Evolutionary conservation across 176 grass and related monocot genomes (phyloP), one percentile per base, ranked within the genome.

Genomic region (Saccharum officinarum): DNA sequence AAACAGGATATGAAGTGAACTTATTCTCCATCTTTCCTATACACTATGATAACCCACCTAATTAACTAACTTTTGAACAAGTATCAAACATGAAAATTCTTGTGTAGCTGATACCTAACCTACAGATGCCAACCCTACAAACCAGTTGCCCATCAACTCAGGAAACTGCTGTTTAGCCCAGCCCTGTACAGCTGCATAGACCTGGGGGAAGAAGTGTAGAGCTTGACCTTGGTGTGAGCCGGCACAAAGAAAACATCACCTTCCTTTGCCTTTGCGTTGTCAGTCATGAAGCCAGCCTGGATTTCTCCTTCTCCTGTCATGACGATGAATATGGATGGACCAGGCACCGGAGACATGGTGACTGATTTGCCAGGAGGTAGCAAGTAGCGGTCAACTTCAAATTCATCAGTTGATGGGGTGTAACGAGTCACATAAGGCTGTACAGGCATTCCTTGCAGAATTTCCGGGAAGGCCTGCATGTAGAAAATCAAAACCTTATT

Each of bases 271-370:
- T 17, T 50, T 50, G 47, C 14, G 15, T 5, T 54, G 12, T 77
- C 87, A 52, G 47, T 42, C 26, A 66, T 63, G 44, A 76, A 69
- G 41, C 85, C 80, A 10, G 54, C 71, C 59, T 78, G 73, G 40
- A 95, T 81, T 70, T 80, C 75, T 8, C 90, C 93, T 54, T 81
- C 72, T 50, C 95, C 95, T 60, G 71, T 55, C 85, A 95, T 60
- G 28, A 98, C 68, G 8, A 95, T 40, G 61, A 98, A 98, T 80
- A 98, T 92, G 80, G 95, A 98, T 30, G 95, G 93, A 25, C 93
- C 91, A n/a, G 87, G 80, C 61, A 95, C 85, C 0, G 93, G 79
- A 25, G 69, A 78, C 82, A 93, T 93, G 18, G 80, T 82, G 61
- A 92, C 75, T 15, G 78, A 89, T 81, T 95, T 82, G 6, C 85